Base-by-base conservation (phyloP, 2,329 filamentous ascomycete species). In the Thelonectria discophora region DNA sequence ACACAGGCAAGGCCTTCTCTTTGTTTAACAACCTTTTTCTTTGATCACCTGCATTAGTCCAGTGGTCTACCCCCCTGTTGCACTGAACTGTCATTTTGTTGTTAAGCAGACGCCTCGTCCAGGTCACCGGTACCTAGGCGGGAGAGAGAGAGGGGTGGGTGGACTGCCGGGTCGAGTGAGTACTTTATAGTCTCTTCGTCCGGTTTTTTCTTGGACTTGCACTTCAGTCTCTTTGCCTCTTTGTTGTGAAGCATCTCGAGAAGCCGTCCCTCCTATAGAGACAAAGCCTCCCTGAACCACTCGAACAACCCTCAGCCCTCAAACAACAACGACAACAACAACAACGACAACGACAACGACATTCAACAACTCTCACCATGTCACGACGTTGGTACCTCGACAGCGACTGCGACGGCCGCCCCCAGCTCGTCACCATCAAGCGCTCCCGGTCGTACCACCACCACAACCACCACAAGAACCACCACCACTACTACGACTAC, bases 361-460 rank as follows among this genome's bases (percentile, higher is more conserved):
- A n/a, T n/a, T n/a, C n/a, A n/a, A n/a, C n/a, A n/a, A n/a, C 69
- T 21, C 15, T 50, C 43, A 55, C 57, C 12, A 79, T 80, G 78
- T 73, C 77, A 60, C 71, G 72, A 59, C 74, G 73, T 20, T 76
- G 73, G 66, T 79, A 73, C 53, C 66, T 79, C 62, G 77, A 80
- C 65, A 75, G 75, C 13, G 67, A 69, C 7, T 64, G 75, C 11
- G 68, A 72, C 12, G 78, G 77, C 17, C 72, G 68, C 37, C 69
- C 71, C 30, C 77, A 78, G 58, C 77, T 77, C 55, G 77, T 80
- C 21, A 70, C 75, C 45, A 64, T 80, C 72, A 79, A 79, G 67
- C 75, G 77, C 55, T 78, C 78, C 17, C 74, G 73, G 57, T 78
- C 78, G 3, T 74, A 78, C 46, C 70, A 76, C 40, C 68, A 73